phyloP scores from a whole-genome alignment of 2,329 filamentous ascomycete genomes.

The Fusarium sp. region DNA sequence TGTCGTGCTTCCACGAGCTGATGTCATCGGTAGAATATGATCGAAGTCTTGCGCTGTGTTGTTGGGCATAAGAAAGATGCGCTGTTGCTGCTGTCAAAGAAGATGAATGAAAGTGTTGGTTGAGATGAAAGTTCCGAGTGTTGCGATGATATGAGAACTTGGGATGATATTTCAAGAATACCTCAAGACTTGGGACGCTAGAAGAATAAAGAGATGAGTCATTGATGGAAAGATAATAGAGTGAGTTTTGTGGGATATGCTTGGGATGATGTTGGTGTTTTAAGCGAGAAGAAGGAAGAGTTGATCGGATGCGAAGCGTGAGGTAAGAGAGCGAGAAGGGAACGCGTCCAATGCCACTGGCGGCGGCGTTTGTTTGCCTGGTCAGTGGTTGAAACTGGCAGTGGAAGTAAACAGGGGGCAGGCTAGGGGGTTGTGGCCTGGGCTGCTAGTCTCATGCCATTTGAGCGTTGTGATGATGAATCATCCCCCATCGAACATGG shows the following conservation, averaged over 20 bases:
- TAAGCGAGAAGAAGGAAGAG: neutral
- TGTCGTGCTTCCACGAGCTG: neutral
- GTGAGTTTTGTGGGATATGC: no score
- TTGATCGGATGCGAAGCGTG: no score
- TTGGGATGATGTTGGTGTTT: neutral
- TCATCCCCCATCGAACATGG: neutral
- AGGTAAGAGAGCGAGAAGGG: fast-evolving
- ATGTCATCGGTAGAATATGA: no score
- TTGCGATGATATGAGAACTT: neutral
- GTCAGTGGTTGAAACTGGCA: fast-evolving
- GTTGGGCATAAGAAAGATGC: no score
- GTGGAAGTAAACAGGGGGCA: no score
- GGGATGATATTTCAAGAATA: neutral
- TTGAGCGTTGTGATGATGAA: neutral
- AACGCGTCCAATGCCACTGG: neutral
- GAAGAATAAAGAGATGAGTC: neutral
- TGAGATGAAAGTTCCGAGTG: fast-evolving
- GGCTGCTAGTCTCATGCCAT: neutral
- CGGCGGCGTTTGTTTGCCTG: neutral
- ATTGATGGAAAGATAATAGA: fast-evolving
- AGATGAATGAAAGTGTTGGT: neutral
- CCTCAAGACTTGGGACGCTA: neutral
- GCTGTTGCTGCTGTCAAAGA: neutral
- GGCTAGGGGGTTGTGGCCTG: fast-evolving
- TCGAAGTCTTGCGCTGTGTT: no score